Base-by-base conservation (phyloP, 2,329 filamentous ascomycete species). In the Fusarium anthophilum region DNA sequence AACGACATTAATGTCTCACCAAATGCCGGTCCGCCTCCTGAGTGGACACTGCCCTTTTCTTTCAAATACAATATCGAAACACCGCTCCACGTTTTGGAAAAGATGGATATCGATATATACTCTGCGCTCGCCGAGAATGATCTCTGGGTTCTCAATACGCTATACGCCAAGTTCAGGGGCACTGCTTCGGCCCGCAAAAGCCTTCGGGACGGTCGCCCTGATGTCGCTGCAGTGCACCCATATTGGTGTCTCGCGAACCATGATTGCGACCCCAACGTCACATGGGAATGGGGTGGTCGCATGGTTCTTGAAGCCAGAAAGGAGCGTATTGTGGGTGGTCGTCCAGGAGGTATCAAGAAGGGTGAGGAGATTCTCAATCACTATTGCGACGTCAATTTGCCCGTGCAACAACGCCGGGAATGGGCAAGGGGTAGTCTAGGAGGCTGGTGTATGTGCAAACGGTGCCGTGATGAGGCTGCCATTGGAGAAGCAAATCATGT, bases 191-290 rank as follows among this genome's bases (percentile, higher is more conserved):
- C 95, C 9, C 90, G 94, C 44, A 92, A 96, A 75, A 94, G 90
- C 70, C 88, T 88, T 0, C 89, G 89, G 76, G 93, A 96, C 72
- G 94, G 95, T 7, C 90, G 94, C 15, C 96, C 96, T 0, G 96
- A 98, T 78, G 93, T 98, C 9, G 94, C 94, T 35, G 96, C 96
- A 35, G 95, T 98, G 35, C 95, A 98, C 83, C 95, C 96, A 5
- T 91, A 97, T 76, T 99, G 96, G 95, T 98, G 95, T 83, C 87
- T 98, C 37, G 95, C 96, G 35, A 99, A 99, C 79, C 96, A 99
- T 81, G 94, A 95, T 81, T 99, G 96, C 83, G 91, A 98, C 80
- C 96, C 96, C 14, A 98, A 98, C 81, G 95, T 98, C 44, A 90
- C 90, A 8, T 99, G 96, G 96, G 94, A 97, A 79, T 98, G 95